Base-by-base conservation (phyloP, 2,329 filamentous ascomycete genomes). In the Fusarium clavum region DNA sequence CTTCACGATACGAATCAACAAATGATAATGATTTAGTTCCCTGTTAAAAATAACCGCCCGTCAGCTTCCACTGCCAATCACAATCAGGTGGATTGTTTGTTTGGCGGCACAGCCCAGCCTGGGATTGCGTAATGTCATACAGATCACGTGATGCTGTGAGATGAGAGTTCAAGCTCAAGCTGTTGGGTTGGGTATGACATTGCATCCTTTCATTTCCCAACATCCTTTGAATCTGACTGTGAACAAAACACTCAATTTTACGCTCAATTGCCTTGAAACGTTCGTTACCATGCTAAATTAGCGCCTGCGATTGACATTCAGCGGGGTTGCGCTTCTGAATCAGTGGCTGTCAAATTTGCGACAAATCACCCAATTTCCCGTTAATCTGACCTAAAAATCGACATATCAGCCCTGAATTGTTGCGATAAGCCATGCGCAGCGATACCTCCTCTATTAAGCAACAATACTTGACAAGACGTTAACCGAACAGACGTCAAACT, bases 121-220 rank as follows among this genome's bases (percentile, higher is more conserved):
- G 30, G 46, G 40, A 57, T 73, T 73, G 70, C 70, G 70, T 73
- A 71, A 73, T 73, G 67, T 34, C 29, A 41, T 65, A 41, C 47
- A 52, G 47, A 22, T 44, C 60, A 59, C 45, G 60, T 72, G 66
- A 66, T 41, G 22, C 16, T 46, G 30, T 38, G 51, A 52, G 32
- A 12, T 9, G 16, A 34, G 18, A 38, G 18, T 12, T 52, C 32
- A 6, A 20, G 24, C 22, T 52, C 32, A 6, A 20, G 24, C 22
- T 40, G 32, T 52, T 52, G 32, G 18, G 9, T 44, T 44, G 41
- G 22, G 20, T 24, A 52, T 52, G 32, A 27, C 47, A 51, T 25
- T 59, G 46, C 61, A 54, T 65, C 40, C 41, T 25, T 57, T 22
- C 14, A 16, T 29, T 53, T 43, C 24, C 32, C 40, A 38, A 30